A percentile compares a stretch with the other conserved stretches of the same genome.
Conservation (phyloP, 345 rosid species). For the Salix caprea region DNA sequence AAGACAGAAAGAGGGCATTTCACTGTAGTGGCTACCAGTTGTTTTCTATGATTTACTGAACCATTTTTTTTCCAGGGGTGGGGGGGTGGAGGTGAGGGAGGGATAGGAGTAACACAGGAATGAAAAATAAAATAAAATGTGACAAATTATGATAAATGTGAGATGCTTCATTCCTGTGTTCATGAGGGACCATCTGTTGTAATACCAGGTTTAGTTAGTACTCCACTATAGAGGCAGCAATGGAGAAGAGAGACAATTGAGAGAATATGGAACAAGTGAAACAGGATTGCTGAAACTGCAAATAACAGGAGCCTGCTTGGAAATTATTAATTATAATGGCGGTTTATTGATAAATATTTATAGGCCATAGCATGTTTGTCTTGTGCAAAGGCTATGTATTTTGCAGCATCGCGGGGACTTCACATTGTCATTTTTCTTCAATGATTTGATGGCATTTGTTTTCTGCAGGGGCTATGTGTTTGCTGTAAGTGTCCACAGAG, state of each 20-base stretch:
- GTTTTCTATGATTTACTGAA: too few species aligned
- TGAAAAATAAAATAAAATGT: too few species aligned
- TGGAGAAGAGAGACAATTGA: neutral
- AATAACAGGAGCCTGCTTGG: neutral
- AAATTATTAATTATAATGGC: neutral
- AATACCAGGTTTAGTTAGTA: neutral
- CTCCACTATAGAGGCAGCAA: neutral
- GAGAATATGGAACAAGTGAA: too few species aligned
- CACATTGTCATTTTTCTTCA: neutral
- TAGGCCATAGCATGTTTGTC: neutral
- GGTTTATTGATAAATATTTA: neutral
- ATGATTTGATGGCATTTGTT: conserved; percentile 17
- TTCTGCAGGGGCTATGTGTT: conserved; percentile 86
- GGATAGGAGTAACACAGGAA: too few species aligned
- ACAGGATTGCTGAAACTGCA: neutral
- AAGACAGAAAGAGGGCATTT: too few species aligned
- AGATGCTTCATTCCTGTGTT: neutral
- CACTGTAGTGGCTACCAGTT: too few species aligned
- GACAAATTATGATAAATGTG: too few species aligned
- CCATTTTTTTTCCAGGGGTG: too few species aligned
- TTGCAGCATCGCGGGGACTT: neutral
- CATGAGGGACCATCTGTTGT: neutral
- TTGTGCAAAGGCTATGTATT: neutral
- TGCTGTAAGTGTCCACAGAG: conserved; percentile 95
- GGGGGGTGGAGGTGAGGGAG: too few species aligned